A percentile compares a stretch with the other conserved stretches of the same genome.
Evolutionary conservation across 2,329 filamentous ascomycete genomes (phyloP).

Genomic region (Zymoseptoria passerinii): DNA sequence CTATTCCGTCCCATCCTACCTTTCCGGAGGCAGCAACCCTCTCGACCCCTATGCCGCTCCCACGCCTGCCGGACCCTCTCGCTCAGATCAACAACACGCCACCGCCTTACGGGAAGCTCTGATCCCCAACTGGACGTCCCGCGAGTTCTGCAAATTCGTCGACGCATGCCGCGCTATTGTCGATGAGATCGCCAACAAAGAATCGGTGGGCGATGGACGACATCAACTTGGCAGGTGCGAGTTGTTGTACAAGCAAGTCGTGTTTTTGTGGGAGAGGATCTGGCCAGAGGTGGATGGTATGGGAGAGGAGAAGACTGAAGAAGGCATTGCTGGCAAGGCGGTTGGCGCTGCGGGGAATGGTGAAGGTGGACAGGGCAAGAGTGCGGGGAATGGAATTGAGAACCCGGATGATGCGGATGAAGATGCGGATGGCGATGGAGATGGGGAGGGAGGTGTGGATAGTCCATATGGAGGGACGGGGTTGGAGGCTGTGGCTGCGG

Average conservation of each 20-base stretch:
- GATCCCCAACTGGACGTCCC: conserved; percentile 45
- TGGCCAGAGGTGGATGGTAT: conserved; percentile 45
- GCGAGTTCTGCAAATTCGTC: conserved; percentile 43
- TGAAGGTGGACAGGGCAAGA: neutral
- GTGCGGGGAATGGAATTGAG: conserved; percentile 12
- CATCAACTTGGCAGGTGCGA: conserved; percentile 42
- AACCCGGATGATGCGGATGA: conserved; percentile 14
- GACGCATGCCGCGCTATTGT: conserved; percentile 42
- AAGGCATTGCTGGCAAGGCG: conserved; percentile 3
- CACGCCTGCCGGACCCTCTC: conserved; percentile 1
- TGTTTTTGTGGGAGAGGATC: conserved; percentile 42
- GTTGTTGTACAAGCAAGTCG: conserved; percentile 40
- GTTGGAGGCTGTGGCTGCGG: conserved; percentile 16
- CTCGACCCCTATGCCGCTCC: conserved; percentile 7
- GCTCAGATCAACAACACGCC: conserved; percentile 36
- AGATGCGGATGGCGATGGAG: conserved; percentile 6
- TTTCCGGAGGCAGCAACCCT: conserved; percentile 13
- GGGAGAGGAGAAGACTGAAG: conserved; percentile 37
- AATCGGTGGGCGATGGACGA: conserved; percentile 39
- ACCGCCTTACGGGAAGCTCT: conserved; percentile 42
- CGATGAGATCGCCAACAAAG: conserved; percentile 42
- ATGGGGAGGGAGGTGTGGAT: conserved; percentile 4
- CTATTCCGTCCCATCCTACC: conserved; percentile 28
- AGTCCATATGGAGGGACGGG: conserved; percentile 17
- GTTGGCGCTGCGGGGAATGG: conserved; percentile 9